Evolutionary conservation across 2,329 filamentous ascomycete species (phyloP), one percentile per base, ranked within the genome.

Genomic region (Fusarium anthophilum): DNA sequence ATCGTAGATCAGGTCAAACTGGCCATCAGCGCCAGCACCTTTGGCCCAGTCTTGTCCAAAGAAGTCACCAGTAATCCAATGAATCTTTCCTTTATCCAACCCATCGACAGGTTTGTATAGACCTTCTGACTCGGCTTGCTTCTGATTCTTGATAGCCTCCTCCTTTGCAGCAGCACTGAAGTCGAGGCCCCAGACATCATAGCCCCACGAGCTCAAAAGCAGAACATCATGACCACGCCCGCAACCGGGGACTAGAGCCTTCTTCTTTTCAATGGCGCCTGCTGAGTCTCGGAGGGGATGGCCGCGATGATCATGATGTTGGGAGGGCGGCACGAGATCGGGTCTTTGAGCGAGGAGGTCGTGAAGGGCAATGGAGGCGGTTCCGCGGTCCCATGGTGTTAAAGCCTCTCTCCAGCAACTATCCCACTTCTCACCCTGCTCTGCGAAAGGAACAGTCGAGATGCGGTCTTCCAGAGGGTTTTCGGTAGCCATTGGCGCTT

Each of bases 181-280:
- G 79, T 97, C 94, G 4, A 97, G 83, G 0, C 94, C 95, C 77
- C 90, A 91, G 3, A 91, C 90, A 82, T 97, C 92, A 80, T 93
- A 96, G 3, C 94, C 94, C 78, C 92, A 90, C 15, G 90, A 89
- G 56, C 91, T 89, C 50, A 97, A 87, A 43, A 97, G 85, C 15
- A 94, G 86, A 4, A 94, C 93, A 83, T 97, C 95, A 79, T 96
- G 92, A 10, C 94, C 95, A 53, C 89, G 88, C 1, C 94, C 95
- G 81, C 94, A 97, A 10, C 94, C 94, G 1, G 94, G 93, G 0
- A 97, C 92, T 14, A 97, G 85, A 3, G 92, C 94, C 41, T 76
- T 80, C 41, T 76, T 74, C 54, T 78, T 78, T 54, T 75, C 56
- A 44, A 79, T 76, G 45, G 70, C 67, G 56, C 78, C 76, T 41